Percentiles rank a stretch among this genome's conserved stretches.
phyloP scores from a whole-genome alignment of 2,329 filamentous ascomycete genomes.

The Acarospora socialis region DNA sequence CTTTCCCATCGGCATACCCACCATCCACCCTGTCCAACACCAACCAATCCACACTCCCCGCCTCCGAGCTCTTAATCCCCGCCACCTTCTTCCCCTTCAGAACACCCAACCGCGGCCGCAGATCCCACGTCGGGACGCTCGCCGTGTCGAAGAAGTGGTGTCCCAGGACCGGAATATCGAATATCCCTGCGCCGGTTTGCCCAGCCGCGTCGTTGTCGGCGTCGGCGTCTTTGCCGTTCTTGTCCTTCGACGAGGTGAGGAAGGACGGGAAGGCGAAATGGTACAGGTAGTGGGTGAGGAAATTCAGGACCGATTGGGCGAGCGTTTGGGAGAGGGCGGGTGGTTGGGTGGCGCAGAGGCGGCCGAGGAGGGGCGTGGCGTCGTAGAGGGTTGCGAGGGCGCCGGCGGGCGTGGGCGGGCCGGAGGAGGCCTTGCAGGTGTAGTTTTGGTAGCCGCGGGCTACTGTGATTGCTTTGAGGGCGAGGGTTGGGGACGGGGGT shows the following conservation, averaged over 20 bases:
- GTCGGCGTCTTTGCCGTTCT: too few relatives aligned
- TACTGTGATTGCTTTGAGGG: slow-evolving; percentile 36
- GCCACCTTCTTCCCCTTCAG: slow-evolving; percentile 36
- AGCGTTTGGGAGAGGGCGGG: slow-evolving; percentile 19
- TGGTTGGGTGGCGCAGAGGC: slow-evolving; percentile 22
- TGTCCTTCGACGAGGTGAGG: slow-evolving; percentile 16
- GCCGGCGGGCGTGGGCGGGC: slow-evolving; percentile 30
- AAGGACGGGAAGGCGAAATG: slow-evolving; percentile 25
- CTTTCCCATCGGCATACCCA: too few relatives aligned
- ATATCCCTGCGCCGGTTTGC: too few relatives aligned
- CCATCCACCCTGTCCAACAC: slow-evolving; percentile 26
- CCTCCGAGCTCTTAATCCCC: slow-evolving; percentile 36
- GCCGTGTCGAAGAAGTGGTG: slow-evolving; percentile 51
- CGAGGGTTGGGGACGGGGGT: slow-evolving; percentile 12
- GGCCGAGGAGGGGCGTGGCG: slow-evolving; percentile 37
- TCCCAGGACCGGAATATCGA: slow-evolving; percentile 40
- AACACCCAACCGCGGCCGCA: slow-evolving; percentile 31
- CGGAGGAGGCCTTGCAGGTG: slow-evolving; percentile 34
- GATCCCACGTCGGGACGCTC: slow-evolving; percentile 45
- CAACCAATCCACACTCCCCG: slow-evolving; percentile 32
- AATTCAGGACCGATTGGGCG: slow-evolving; percentile 32
- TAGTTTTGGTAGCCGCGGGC: slow-evolving; percentile 58
- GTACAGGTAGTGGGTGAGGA: slow-evolving; percentile 30
- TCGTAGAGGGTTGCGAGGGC: slow-evolving; percentile 50
- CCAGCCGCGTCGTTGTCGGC: too few relatives aligned